Conservation (phyloP, 192 early-diverging fungal species). For the Linnemannia zychae region DNA sequence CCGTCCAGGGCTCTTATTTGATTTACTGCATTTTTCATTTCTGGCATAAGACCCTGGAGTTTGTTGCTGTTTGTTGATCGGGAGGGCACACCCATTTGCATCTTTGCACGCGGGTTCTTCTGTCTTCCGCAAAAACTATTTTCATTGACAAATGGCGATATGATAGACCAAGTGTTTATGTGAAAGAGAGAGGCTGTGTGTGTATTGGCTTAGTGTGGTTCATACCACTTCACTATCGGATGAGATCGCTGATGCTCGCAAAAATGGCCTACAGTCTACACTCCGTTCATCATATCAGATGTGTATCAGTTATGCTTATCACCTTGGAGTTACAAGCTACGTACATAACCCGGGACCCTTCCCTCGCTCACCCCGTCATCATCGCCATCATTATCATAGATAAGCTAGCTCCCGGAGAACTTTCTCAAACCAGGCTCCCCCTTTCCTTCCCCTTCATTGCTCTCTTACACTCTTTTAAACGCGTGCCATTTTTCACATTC, state of each 20-base stretch:
- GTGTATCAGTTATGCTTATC: neutral
- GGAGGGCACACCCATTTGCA: neutral
- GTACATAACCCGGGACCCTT: neutral
- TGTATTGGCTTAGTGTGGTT: too few species aligned
- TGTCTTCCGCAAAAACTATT: neutral
- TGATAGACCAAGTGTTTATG: neutral
- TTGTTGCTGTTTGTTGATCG: neutral
- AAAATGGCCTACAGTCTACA: neutral
- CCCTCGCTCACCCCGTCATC: neutral
- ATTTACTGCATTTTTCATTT: neutral
- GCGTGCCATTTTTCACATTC: neutral
- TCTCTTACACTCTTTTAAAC: neutral
- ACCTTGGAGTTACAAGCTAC: too few species aligned
- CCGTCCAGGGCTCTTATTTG: neutral
- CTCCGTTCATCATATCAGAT: neutral
- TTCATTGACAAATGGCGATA: slow-evolving; percentile 2
- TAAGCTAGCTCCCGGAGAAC: neutral
- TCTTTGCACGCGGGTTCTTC: neutral
- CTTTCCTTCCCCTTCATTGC: neutral
- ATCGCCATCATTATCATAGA: neutral
- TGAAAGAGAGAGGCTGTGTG: neutral
- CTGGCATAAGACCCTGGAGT: neutral
- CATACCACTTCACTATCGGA: neutral
- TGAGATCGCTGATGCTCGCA: neutral
- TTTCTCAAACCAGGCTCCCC: neutral